These are phyloP conservation scores for Coemansia sp. DNA, from an alignment of 192 early-diverging fungal genomes.

Conservation along the genomic window DNA sequence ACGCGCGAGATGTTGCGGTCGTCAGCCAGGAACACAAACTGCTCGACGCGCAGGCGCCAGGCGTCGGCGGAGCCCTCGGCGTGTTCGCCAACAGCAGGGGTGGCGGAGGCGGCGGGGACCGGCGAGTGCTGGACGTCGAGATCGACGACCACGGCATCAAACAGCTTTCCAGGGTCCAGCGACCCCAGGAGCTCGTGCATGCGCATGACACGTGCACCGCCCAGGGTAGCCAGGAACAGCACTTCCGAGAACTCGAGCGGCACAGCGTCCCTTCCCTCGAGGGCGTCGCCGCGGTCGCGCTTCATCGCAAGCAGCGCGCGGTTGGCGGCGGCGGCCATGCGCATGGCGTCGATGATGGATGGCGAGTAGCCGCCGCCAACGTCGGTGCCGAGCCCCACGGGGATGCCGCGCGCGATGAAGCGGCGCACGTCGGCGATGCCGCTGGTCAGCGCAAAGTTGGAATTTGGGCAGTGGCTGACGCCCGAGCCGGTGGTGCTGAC, in stretches of 20 bases:
- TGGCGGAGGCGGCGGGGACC: slow-evolving; percentile 20
- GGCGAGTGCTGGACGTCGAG: slow-evolving; percentile 65
- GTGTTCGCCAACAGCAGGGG: slow-evolving; percentile 23
- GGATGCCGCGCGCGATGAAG: slow-evolving; percentile 70
- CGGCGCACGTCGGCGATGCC: slow-evolving; percentile 82
- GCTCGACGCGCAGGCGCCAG: slow-evolving; percentile 64
- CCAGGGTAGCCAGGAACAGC: slow-evolving; percentile 87
- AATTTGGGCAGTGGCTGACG: slow-evolving; percentile 90
- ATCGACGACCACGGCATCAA: slow-evolving; percentile 89
- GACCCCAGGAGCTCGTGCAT: slow-evolving; percentile 77
- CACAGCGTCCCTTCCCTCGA: slow-evolving; percentile 24
- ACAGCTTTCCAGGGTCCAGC: slow-evolving; percentile 82
- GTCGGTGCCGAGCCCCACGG: slow-evolving; percentile 94
- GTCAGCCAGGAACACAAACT: slow-evolving; percentile 91
- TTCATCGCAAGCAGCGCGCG: slow-evolving; percentile 57
- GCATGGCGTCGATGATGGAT: slow-evolving; percentile 85
- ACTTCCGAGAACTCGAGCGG: slow-evolving; percentile 71
- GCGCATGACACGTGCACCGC: slow-evolving; percentile 83
- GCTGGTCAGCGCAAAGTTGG: slow-evolving; percentile 83
- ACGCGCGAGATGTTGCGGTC: slow-evolving; percentile 83
- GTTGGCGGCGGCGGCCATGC: slow-evolving; percentile 75
- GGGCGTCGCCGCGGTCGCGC: slow-evolving; percentile 25
- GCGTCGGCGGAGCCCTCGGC: slow-evolving; percentile 9
- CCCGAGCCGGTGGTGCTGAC: slow-evolving; percentile 69
- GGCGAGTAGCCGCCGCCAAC: slow-evolving; percentile 87